Evolutionary conservation across 441 rosid genomes (phyloP), one percentile per base, ranked within the genome.

Genomic region (Brassica hybrid): DNA sequence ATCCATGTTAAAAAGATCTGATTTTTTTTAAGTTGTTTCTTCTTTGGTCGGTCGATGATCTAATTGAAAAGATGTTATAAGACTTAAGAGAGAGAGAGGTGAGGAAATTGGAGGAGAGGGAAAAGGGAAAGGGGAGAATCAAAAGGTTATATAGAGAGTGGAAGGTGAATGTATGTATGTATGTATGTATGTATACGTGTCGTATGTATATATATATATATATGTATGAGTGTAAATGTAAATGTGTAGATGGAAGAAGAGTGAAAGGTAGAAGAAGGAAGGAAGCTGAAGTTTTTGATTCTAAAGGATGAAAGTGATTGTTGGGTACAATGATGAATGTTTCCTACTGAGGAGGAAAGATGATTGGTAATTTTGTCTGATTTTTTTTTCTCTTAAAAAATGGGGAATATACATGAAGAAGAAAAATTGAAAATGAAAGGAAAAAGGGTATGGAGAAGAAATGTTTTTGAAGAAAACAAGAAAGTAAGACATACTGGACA

Each of bases 291-390:
- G 86, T 85, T 85, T 86, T 86, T 85, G 85, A 86, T 88, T 86
- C 89, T 41, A n/a, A 85, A 74, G 89, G 84, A 77, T 84, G 93
- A 91, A 86, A 89, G 86, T 86, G 91, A 89, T 89, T 85, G 93
- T 88, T 90, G 94, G 90, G 91, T 78, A 93, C 93, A 93, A 93
- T 94, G 87, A 94, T 91, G 93, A 84, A 88, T 94, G 96, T 86
- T 90, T 91, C 95, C 95, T 87, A 82, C 69, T 80, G 77, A 88
- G 98, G 89, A 94, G 95, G 87, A 86, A 84, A 87, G 88, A 91
- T 92, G 96, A 94, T 93, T 89, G 93, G 85, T 85, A 78, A 85
- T 86, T 88, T 87, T 86, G 85, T 84, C 84, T 84, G 83, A 76
- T 79, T 75, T 71, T 36, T 63, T 36, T 9, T n/a, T 5, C 12